Percentiles rank a stretch among this genome's conserved stretches.
phyloP scores from a whole-genome alignment of 2,329 filamentous ascomycete genomes.

The Fusarium proliferatum region DNA sequence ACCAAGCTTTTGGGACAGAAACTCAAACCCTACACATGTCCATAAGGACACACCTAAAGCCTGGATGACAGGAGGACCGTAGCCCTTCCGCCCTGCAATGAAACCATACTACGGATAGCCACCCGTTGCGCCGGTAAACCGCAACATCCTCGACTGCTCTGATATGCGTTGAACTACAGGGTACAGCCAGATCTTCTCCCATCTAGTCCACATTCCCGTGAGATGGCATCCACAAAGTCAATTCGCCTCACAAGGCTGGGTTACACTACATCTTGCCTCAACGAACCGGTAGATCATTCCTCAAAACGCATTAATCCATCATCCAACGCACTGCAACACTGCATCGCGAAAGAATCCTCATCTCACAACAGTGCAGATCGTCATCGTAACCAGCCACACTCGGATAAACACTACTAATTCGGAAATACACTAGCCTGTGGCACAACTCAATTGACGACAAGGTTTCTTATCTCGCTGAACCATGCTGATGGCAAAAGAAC shows the following conservation, averaged over 20 bases:
- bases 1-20: too few relatives aligned
- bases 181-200: neutral
- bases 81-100: neutral
- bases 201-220: neutral
- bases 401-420: neutral
- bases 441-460: constrained; percentile 18
- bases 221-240: neutral
- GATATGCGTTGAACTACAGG: neutral
- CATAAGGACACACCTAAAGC: too few relatives aligned
- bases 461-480: constrained; percentile 24
- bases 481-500: constrained; percentile 11
- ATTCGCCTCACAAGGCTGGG: constrained; percentile 23
- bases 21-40: too few relatives aligned
- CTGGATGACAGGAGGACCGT: too few relatives aligned
- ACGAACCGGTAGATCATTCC: constrained; percentile 21
- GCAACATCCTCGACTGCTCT: fast-evolving
- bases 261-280: constrained; percentile 3
- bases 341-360: neutral
- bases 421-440: constrained; percentile 4
- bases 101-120: fast-evolving
- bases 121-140: neutral
- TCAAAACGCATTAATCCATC: neutral
- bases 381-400: neutral
- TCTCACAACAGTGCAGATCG: constrained; percentile 4
- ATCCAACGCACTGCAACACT: constrained; percentile 11